These are phyloP conservation scores for Nowakowskiella sp. DNA, from an alignment of 192 early-diverging fungal species.

Conservation along the genomic window DNA sequence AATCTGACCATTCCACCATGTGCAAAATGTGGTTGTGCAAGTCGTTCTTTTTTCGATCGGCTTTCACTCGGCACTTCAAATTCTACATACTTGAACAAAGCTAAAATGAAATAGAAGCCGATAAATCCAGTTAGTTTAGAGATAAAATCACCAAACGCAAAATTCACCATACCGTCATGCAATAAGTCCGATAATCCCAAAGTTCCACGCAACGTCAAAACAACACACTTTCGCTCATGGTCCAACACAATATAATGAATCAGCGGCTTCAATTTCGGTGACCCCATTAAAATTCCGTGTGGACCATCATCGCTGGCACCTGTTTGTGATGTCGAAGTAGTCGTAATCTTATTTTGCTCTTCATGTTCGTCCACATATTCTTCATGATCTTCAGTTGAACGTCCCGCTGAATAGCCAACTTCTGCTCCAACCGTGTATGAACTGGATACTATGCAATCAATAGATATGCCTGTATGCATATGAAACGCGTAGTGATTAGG, in stretches of 20 bases:
- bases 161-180: conserved; percentile 34
- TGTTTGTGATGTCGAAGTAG: neutral
- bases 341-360: neutral
- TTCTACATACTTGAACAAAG: conserved; percentile 27
- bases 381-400: neutral
- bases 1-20: conserved; percentile 83
- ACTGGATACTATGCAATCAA: conserved; percentile 37
- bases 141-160: no score
- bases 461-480: conserved; percentile 39
- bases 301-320: neutral
- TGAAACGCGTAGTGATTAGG: conserved; percentile 45
- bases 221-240: conserved; percentile 27
- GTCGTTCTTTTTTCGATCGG: neutral
- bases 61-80: conserved; percentile 20
- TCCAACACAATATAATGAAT: conserved; percentile 41
- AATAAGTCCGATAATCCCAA: conserved; percentile 39
- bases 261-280: conserved; percentile 26
- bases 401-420: neutral
- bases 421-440: conserved; percentile 14
- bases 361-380: neutral
- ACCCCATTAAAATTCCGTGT: conserved; percentile 3
- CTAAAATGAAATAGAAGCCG: no score
- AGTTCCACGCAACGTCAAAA: conserved; percentile 42
- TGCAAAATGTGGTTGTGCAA: no score
- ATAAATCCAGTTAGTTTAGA: no score